phyloP scores from a whole-genome alignment of 208 protist genomes.

The Kentomonas sorsogonicus region DNA sequence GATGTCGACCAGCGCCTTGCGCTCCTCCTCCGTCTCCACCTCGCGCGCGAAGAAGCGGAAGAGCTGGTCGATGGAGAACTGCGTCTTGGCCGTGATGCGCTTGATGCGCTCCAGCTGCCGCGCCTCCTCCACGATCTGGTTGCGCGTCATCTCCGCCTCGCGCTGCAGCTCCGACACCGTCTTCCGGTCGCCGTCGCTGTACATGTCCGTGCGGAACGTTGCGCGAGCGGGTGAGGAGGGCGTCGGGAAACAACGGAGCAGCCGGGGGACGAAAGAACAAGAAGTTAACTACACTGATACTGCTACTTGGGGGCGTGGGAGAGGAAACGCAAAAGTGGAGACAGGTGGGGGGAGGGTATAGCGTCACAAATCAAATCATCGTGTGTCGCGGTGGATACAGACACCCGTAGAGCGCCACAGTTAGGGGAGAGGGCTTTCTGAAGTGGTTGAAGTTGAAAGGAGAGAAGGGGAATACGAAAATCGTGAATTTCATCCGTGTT shows the following conservation, averaged over 20 bases:
- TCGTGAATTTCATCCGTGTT: no score
- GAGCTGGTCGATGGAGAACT: constrained; percentile 70
- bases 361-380: no score
- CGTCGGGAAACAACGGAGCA: not conserved
- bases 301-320: no score
- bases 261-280: constrained; percentile 6
- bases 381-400: no score
- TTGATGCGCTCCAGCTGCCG: constrained; percentile 60
- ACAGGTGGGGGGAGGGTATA: no score
- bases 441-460: no score
- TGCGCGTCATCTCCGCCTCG: constrained; percentile 53
- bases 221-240: not conserved
- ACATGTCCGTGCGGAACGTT: constrained; percentile 33
- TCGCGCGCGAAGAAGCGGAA: constrained; percentile 76
- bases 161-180: constrained; percentile 82
- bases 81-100: constrained; percentile 53
- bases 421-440: no score
- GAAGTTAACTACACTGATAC: constrained; percentile 2
- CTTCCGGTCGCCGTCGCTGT: constrained; percentile 80
- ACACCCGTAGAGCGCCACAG: no score
- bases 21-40: constrained; percentile 57
- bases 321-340: no score
- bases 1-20: constrained; percentile 50
- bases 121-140: constrained; percentile 58
- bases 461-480: no score